These are phyloP conservation scores for Phytophthora hibernalis DNA, from an alignment of 352 stramenopile genomes.

Conservation along the genomic window DNA sequence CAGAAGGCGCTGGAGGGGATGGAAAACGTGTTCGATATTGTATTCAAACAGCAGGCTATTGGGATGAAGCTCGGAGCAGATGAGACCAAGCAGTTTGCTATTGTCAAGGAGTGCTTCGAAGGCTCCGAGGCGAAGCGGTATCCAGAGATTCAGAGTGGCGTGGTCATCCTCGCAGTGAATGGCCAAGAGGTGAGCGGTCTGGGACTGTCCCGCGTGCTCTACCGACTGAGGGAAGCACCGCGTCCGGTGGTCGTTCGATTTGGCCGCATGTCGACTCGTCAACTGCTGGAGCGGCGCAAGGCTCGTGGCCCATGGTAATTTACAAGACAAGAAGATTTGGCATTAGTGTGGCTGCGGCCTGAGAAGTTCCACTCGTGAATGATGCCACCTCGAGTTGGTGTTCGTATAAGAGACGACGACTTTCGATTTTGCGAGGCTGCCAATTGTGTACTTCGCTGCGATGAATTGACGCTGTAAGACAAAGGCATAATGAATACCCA, in stretches of 20 bases:
- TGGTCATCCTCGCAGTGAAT: constrained; percentile 86
- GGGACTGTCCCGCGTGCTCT: constrained; percentile 75
- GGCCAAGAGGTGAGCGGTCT: constrained; percentile 78
- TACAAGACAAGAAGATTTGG: constrained; percentile 11
- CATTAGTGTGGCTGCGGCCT: not conserved
- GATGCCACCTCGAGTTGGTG: constrained; percentile 10
- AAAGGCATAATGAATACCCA: not conserved
- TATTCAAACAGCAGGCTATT: constrained; percentile 88
- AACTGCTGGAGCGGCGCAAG: constrained; percentile 46
- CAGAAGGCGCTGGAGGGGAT: constrained; percentile 61
- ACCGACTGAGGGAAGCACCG: constrained; percentile 77
- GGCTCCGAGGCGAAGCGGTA: constrained; percentile 76
- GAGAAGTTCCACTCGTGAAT: not conserved
- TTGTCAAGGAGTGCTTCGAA: constrained; percentile 87
- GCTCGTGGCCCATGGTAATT: constrained; percentile 32
- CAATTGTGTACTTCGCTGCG: not conserved
- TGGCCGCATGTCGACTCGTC: constrained; percentile 58
- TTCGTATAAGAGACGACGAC: not conserved
- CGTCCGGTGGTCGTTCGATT: constrained; percentile 87
- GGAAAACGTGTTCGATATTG: constrained; percentile 85
- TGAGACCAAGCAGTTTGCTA: constrained; percentile 71
- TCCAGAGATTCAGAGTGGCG: constrained; percentile 79
- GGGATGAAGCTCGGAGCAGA: constrained; percentile 84
- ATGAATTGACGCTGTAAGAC: not conserved
- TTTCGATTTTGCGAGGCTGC: not conserved